Evolutionary conservation across 108 stramenopile genomes (phyloP).

Genomic region (Stephanodiscus minutulus): DNA sequence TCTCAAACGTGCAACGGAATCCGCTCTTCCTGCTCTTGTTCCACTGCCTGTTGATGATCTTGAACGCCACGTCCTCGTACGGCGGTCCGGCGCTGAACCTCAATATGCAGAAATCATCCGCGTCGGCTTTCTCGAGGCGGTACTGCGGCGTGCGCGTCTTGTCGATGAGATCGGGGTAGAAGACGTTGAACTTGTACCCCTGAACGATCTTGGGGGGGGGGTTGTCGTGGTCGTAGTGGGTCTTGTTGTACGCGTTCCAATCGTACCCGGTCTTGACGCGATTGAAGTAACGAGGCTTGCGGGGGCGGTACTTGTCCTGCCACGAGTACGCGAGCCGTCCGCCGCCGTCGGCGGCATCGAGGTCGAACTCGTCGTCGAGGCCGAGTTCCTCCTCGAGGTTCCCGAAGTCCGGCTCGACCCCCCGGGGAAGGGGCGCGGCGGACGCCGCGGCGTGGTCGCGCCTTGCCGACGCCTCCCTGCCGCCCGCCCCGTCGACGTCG

Average conservation of each 20-base stretch:
- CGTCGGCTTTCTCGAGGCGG: conserved; percentile 86
- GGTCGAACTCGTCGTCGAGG: conserved; percentile 67
- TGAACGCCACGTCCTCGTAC: conserved; percentile 99
- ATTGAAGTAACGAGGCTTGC: conserved; percentile 99
- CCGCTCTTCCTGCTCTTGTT: conserved; percentile 91
- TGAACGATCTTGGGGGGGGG: conserved; percentile 99
- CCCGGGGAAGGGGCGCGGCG: conserved; percentile 50
- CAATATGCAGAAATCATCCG: conserved; percentile 95
- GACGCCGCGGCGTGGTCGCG: conserved; percentile 24
- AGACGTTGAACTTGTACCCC: conserved; percentile 99
- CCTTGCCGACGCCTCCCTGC: conserved; percentile 21
- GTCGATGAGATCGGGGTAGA: conserved; percentile 99
- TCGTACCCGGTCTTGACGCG: conserved; percentile 98
- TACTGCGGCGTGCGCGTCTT: conserved; percentile 93
- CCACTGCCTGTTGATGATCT: conserved; percentile 99
- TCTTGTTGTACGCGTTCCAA: conserved; percentile 99
- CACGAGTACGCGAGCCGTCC: conserved; percentile 61
- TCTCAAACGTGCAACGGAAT: conserved; percentile 94
- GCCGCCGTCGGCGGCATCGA: conserved; percentile 13
- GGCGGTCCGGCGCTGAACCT: conserved; percentile 98
- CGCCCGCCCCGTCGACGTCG: conserved; percentile 26
- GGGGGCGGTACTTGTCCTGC: conserved; percentile 95
- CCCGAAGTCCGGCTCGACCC: conserved; percentile 76
- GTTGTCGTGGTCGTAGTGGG: conserved; percentile 98
- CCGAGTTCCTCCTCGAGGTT: conserved; percentile 90